Evolutionary conservation across 768 basidiomycete species (phyloP).

Genomic region (Russula lepida): DNA sequence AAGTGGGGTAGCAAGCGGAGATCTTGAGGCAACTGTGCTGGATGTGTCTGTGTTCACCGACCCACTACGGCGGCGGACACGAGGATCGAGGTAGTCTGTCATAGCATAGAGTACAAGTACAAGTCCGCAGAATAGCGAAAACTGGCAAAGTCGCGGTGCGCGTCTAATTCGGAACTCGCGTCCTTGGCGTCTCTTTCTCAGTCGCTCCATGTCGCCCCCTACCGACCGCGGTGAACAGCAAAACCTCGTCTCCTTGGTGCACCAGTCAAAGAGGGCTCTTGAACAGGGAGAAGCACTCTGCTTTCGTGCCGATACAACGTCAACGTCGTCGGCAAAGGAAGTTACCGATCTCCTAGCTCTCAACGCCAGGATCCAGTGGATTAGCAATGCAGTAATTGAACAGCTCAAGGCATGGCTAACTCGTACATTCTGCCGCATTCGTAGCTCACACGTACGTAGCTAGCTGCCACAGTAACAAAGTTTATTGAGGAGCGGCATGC

Average conservation of each 20-base stretch:
- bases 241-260: conserved; percentile 64
- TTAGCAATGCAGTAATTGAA: conserved; percentile 62
- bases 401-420: conserved; percentile 59
- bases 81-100: conserved; percentile 12
- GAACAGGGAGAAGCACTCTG: conserved; percentile 73
- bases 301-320: conserved; percentile 50
- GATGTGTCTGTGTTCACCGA: conserved; percentile 6
- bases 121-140: background rate
- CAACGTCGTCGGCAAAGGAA: conserved; percentile 57
- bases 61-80: background rate
- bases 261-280: conserved; percentile 77
- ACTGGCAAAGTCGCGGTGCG: background rate
- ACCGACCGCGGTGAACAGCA: conserved; percentile 35
- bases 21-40: background rate
- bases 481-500: conserved; percentile 64
- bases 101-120: background rate
- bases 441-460: conserved; percentile 31
- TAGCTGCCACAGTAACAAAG: conserved; percentile 66
- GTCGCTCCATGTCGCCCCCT: conserved; percentile 6
- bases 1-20: conserved; percentile 14
- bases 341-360: conserved; percentile 66
- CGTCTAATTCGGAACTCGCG: background rate
- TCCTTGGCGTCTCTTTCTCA: background rate
- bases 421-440: background rate
- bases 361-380: conserved; percentile 76